Evolutionary conservation across 495 filamentous ascomycete species (phyloP), one percentile per base, ranked within the genome.

Genomic region (Physcia stellaris): DNA sequence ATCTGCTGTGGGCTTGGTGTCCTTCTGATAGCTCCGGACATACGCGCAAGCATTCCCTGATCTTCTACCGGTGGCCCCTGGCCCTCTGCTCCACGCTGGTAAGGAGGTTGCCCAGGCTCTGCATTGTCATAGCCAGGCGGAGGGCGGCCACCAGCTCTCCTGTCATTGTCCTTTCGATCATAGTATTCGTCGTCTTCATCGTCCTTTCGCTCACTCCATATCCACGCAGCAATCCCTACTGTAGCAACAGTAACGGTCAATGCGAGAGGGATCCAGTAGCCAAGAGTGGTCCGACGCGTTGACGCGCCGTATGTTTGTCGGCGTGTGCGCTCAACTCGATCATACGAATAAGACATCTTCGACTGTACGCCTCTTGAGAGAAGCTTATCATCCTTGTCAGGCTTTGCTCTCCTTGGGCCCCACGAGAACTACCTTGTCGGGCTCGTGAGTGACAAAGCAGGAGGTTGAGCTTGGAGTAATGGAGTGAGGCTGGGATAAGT

Each of bases 1-100:
- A 93, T 70, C 58, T 92, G 83, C 52, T 92, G 84, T 19, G 87
- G 87, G 50, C 83, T 92, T 7, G 87, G 83, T 4, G 86, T 90
- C 37, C 86, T 74, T 49, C 82, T 74, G 54, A 93, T 61, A n/a
- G 81, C 82, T 41, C 81, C 83, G 38, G 80, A 76, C 67, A 92
- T 79, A 33, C 80, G 80, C 32, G 74, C 67, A 47, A 87, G 75
- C 61, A 87, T 75, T 45, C 74, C 71, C 31, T 71, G 60, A 58
- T 77, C 65, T 35, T 71, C 62, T 46, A 58, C 44, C 23, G 52
- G 49, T 39, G 45, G 35, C 19, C 30, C 30, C 22, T 31, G 27
- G 18, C 31, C 42, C 29, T 41, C 37, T 23, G 49, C 24, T 13
- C 24, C 43, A 39, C 40, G 31, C 42, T 26, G 44, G 50, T 45